Evolutionary conservation across 805 yeast genomes (phyloP).

Genomic region (Kuraishia piskuri): DNA sequence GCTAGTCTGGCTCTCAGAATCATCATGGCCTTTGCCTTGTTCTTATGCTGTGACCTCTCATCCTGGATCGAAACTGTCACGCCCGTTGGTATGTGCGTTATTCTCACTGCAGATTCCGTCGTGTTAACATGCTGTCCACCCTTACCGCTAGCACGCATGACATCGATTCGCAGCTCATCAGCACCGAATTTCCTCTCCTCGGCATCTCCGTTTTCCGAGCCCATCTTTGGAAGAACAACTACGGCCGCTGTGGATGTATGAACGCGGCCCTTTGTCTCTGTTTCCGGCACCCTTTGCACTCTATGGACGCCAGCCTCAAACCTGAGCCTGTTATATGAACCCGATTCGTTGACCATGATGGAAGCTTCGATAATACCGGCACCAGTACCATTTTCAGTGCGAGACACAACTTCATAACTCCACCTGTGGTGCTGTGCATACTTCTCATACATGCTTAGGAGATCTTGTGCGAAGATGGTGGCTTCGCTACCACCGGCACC

Average conservation of each 20-base stretch:
- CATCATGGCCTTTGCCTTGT: slow-evolving; percentile 86
- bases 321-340: slow-evolving; percentile 64
- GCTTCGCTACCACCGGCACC: slow-evolving; percentile 98
- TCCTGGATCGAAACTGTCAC: slow-evolving; percentile 87
- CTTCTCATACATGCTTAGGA: slow-evolving; percentile 72
- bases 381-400: slow-evolving; percentile 47
- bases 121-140: slow-evolving; percentile 99
- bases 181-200: slow-evolving; percentile 66
- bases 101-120: slow-evolving; percentile 92
- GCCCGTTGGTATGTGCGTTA: slow-evolving; percentile 89
- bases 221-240: slow-evolving; percentile 79
- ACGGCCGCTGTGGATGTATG: slow-evolving; percentile 97
- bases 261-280: slow-evolving; percentile 88
- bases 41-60: slow-evolving; percentile 89
- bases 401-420: slow-evolving; percentile 54
- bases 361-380: slow-evolving; percentile 73
- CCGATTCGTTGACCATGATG: slow-evolving; percentile 62
- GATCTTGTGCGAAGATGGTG: slow-evolving; percentile 71
- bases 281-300: slow-evolving; percentile 88
- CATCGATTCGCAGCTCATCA: slow-evolving; percentile 86
- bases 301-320: slow-evolving; percentile 95
- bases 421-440: slow-evolving; percentile 61
- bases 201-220: slow-evolving; percentile 39
- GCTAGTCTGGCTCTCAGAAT: slow-evolving; percentile 79
- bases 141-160: slow-evolving; percentile 96